Base-by-base conservation (phyloP, 2,329 filamentous ascomycete species). In the Cladosporium phlei region DNA sequence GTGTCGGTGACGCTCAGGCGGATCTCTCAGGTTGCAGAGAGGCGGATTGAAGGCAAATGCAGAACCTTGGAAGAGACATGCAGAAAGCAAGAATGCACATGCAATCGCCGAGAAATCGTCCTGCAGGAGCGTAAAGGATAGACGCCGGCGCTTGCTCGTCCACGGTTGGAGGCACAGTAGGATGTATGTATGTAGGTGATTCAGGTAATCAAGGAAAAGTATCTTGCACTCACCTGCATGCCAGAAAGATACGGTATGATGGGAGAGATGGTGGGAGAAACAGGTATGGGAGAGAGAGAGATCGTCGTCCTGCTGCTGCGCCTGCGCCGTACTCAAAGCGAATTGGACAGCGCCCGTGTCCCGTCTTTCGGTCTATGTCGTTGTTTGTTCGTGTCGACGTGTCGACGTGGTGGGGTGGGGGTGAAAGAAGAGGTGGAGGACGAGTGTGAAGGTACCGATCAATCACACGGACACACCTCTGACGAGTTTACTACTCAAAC, bases 271-370 rank as follows among this genome's bases (percentile, higher is more conserved):
- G n/a, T n/a, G n/a, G n/a, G n/a, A n/a, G n/a, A n/a, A n/a, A n/a
- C n/a, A n/a, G n/a, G n/a, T n/a, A n/a, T n/a, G n/a, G n/a, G n/a
- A n/a, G n/a, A n/a, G 14, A 16, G 16, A 12, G 5, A 8, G 19
- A 16, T 32, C 10, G 38, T 14, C 24, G 19, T 30, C 14, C 30
- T 16, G n/a, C 38, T 24, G 22, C 20, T 33, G 39, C 39, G 38
- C 32, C 27, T 46, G 47, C 56, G 64, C 67, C 62, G 66, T 71
- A 49, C 51, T 63, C 67, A 69, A 69, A 69, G 54, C 56, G 55
- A 70, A 69, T 69, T 69, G 67, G 65, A 69, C 67, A 64, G 66
- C 65, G 54, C 42, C 37, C 35, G 47, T 29, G 38, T 32, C 17
- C 20, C 11, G 24, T 39, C n/a, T n/a, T n/a, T n/a, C n/a, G n/a